Evolutionary conservation across 2,329 filamentous ascomycete genomes (phyloP).

Genomic region (Triangularia verruculosa): DNA sequence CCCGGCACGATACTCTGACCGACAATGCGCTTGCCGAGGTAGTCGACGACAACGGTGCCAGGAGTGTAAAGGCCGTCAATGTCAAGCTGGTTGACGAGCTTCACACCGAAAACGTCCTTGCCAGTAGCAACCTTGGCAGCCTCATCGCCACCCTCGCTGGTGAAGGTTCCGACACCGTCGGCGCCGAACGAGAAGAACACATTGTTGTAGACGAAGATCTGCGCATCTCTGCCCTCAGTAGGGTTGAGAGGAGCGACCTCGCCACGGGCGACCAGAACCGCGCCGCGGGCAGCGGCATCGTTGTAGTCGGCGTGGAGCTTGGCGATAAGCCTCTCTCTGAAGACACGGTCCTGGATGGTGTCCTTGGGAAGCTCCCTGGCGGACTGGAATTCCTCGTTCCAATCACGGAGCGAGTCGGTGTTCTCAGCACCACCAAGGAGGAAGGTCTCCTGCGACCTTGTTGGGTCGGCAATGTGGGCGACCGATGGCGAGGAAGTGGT

Average conservation of each 20-base stretch:
- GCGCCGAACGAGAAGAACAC: conserved; percentile 99
- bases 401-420: conserved; percentile 90
- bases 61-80: conserved; percentile 93
- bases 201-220: conserved; percentile 99
- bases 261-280: conserved; percentile 85
- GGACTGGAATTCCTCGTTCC: conserved; percentile 99
- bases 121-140: conserved; percentile 92
- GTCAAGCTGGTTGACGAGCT: conserved; percentile 93
- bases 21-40: conserved; percentile 93
- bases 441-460: conserved; percentile 89
- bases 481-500: conserved; percentile 60
- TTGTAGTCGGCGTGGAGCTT: conserved; percentile 98
- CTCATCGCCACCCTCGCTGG: conserved; percentile 93
- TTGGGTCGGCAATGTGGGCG: conserved; percentile 76
- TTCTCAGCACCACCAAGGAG: conserved; percentile 88
- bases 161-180: conserved; percentile 95
- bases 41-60: conserved; percentile 94
- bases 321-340: conserved; percentile 87
- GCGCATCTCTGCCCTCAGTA: conserved; percentile 85
- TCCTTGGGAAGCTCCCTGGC: conserved; percentile 92
- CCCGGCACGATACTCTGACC: conserved; percentile 97
- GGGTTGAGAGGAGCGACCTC: conserved; percentile 94
- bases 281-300: conserved; percentile 87
- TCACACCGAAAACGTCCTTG: conserved; percentile 93
- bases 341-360: conserved; percentile 90